Conservation (phyloP, 2,329 filamentous ascomycete genomes). For the Botrytis fragariae region DNA sequence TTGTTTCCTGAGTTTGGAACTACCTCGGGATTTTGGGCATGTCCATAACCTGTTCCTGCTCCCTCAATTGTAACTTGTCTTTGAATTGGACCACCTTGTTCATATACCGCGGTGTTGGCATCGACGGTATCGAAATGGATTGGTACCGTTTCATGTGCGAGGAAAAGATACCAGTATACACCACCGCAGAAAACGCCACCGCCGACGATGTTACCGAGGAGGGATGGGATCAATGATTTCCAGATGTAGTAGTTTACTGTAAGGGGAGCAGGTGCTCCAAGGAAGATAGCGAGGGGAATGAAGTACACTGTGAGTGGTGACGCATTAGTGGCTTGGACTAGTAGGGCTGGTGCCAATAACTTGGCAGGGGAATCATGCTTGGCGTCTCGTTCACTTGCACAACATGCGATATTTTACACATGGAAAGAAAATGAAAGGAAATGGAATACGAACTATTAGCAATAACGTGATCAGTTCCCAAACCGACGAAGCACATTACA, state of each 20-base stretch:
- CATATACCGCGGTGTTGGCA: constrained; percentile 25
- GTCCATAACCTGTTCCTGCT: constrained; percentile 25
- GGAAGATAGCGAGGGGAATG: constrained; percentile 50
- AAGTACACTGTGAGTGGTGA: constrained; percentile 44
- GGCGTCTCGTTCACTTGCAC: background rate
- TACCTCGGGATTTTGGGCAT: background rate
- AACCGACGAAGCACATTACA: constrained; percentile 52
- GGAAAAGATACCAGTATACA: constrained; percentile 50
- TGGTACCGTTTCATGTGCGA: constrained; percentile 33
- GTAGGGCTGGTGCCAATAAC: background rate
- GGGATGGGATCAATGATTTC: constrained; percentile 54
- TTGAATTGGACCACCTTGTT: constrained; percentile 28
- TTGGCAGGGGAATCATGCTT: constrained; percentile 17
- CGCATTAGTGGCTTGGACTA: constrained; percentile 2
- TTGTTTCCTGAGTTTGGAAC: constrained; percentile 27
- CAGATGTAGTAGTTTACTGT: constrained; percentile 53
- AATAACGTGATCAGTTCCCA: constrained; percentile 55
- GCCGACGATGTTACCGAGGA: constrained; percentile 54
- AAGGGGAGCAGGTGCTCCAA: constrained; percentile 44
- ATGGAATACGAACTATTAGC: constrained; percentile 44
- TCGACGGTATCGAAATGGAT: constrained; percentile 34
- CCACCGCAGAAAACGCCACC: constrained; percentile 52
- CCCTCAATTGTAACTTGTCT: constrained; percentile 22
- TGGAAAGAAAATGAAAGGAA: background rate
- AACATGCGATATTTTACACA: background rate